Base-by-base conservation (phyloP, 345 rosid genomes). In the Lepidium aucheri region DNA sequence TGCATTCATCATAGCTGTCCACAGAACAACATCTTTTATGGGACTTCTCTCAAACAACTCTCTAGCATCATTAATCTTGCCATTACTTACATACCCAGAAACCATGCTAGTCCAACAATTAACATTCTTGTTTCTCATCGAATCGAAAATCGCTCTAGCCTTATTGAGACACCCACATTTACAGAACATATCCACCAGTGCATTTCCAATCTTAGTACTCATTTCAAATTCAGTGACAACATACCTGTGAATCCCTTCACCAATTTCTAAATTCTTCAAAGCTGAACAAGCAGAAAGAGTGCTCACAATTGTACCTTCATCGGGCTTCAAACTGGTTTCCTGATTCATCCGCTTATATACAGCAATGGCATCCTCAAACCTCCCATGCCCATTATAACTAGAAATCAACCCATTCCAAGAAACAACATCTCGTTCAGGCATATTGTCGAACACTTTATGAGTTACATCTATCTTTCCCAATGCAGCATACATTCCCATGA, bases 1-100 rank as follows among this genome's bases (percentile, higher is more conserved):
- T 20, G 91, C 96, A 63, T 85, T 86, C 50, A 90, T 82, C 95
- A 90, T 90, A 49, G 84, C 91, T n/a, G 94, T 90, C 96, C 95
- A 87, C 36, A 87, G 75, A 71, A 90, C 81, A 56, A 87, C 70
- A 79, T 87, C 94, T 66, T 65, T 84, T 4, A 66, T 76, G 3
- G 88, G 89, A 75, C 89, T 85, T 78, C 69, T 80, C 41, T 87
- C 90, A 68, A 90, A 90, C 73, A 90, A 74, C 59, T 73, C 73
- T 77, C 89, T 81, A 34, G 90, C 96, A 35, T 80, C 86, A 38
- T 72, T 79, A 43, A 85, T 63, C 52, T 22, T 70, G 50, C 94
- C 86, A 6, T 70, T 66, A 32, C 82, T 80, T 15, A 76, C 81
- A 60, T 85, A 85, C 35, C 94, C 95, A 12, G 78, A 72, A 41